phyloP scores from a whole-genome alignment of 192 early-diverging fungal genomes.

The Linnemannia zychae region DNA sequence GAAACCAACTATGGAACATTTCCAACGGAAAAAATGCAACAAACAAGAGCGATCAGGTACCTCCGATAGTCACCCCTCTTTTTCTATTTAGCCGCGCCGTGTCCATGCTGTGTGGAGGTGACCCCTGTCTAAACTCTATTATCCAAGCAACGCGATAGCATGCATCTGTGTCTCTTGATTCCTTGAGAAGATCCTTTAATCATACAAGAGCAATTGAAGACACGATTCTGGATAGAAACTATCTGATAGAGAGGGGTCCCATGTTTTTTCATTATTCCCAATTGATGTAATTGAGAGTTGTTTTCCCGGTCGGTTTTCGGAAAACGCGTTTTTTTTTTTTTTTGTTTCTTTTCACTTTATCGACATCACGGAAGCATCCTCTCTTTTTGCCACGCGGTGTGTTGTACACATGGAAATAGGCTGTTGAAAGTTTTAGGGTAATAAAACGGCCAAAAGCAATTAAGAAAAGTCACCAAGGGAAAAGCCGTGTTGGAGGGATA shows the following conservation, averaged over 20 bases:
- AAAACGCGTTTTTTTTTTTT: not conserved
- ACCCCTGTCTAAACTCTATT: not conserved
- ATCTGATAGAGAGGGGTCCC: not conserved
- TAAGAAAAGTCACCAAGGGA: too few relatives aligned
- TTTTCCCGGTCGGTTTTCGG: constrained; percentile 2
- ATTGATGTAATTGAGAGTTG: not conserved
- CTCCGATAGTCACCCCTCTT: too few relatives aligned
- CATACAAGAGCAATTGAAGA: not conserved
- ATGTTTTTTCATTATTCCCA: not conserved
- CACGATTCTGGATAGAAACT: not conserved
- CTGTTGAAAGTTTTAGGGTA: too few relatives aligned
- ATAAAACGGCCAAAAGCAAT: too few relatives aligned
- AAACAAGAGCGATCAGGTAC: not conserved
- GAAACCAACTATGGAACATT: not conserved
- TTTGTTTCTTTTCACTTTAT: not conserved
- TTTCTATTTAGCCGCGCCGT: not conserved
- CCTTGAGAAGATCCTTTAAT: too few relatives aligned
- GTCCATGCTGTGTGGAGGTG: not conserved
- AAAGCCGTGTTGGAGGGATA: too few relatives aligned
- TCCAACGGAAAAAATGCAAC: not conserved
- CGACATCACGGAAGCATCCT: too few relatives aligned
- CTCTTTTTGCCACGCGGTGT: too few relatives aligned
- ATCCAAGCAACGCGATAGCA: not conserved
- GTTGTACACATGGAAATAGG: too few relatives aligned
- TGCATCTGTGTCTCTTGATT: not conserved